Conservation (phyloP, 106 monocot genomes). For the Alisma plantagoaquatica region DNA sequence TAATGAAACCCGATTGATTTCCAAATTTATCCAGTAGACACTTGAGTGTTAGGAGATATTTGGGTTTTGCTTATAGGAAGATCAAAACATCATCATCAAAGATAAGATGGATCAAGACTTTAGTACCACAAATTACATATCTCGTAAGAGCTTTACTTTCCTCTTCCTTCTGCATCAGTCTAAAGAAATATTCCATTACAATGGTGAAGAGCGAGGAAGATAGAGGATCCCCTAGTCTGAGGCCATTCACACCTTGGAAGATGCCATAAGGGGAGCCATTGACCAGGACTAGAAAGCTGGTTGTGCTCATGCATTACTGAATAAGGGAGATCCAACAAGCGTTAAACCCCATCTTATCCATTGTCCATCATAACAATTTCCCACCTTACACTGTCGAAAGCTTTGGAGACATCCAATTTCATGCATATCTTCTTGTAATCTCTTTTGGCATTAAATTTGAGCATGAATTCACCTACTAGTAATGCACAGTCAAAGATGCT, state of each 20-base stretch:
- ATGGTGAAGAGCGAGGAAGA: background rate
- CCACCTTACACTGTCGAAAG: background rate
- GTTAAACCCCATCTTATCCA: background rate
- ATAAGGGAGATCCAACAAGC: background rate
- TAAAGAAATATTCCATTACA: background rate
- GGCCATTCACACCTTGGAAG: background rate
- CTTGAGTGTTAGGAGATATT: too few relatives aligned
- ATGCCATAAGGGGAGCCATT: background rate
- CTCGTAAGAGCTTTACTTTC: too few relatives aligned
- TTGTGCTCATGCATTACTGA: background rate
- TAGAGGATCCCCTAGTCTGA: background rate
- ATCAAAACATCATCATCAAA: too few relatives aligned
- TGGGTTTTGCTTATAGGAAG: too few relatives aligned
- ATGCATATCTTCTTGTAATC: background rate
- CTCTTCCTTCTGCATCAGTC: too few relatives aligned
- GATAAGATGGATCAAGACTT: too few relatives aligned
- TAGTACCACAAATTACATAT: too few relatives aligned
- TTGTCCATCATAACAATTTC: background rate
- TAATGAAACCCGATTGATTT: too few relatives aligned
- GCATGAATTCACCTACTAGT: background rate
- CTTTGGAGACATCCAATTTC: background rate
- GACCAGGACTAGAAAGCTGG: background rate
- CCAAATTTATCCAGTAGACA: too few relatives aligned
- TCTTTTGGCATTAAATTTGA: background rate
- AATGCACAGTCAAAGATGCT: background rate